These are phyloP conservation scores for Saururus chinensis DNA, from an alignment of 164 flowering plant species.

Conservation along the genomic window DNA sequence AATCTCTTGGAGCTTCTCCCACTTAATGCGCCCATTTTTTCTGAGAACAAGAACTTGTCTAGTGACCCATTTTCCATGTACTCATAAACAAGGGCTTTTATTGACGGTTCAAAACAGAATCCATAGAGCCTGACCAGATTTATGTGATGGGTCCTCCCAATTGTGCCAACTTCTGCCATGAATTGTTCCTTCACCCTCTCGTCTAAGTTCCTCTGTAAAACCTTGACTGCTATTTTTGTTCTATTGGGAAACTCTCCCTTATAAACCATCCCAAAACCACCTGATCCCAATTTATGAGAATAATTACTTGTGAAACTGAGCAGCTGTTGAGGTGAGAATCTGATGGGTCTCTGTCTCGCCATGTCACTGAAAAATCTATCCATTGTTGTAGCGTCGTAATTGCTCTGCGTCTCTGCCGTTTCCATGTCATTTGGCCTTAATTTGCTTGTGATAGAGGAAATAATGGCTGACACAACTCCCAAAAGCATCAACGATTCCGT, in stretches of 20 bases:
- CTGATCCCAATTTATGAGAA: slow-evolving; percentile 11
- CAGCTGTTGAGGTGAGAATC: slow-evolving; percentile 14
- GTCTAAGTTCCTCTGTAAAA: slow-evolving; percentile 10
- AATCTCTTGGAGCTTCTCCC: too few species aligned
- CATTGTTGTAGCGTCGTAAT: not conserved
- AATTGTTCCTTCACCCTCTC: slow-evolving; percentile 14
- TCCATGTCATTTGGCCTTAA: too few species aligned
- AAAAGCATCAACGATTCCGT: too few species aligned
- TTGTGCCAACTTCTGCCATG: slow-evolving; percentile 24
- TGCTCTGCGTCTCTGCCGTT: not conserved
- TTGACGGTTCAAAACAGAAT: slow-evolving; percentile 11
- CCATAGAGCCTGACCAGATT: slow-evolving; percentile 22
- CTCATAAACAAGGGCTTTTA: slow-evolving; percentile 16
- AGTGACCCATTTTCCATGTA: slow-evolving; percentile 18
- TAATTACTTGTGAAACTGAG: slow-evolving; percentile 8
- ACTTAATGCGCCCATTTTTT: too few species aligned
- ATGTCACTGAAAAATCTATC: slow-evolving; percentile 15
- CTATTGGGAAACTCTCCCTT: slow-evolving; percentile 12
- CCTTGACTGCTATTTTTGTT: slow-evolving; percentile 12
- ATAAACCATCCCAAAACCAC: slow-evolving; percentile 20
- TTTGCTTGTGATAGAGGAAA: too few species aligned
- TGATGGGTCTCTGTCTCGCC: slow-evolving; percentile 17
- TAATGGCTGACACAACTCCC: too few species aligned
- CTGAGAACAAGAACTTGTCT: too few species aligned
- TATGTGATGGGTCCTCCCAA: slow-evolving; percentile 19